Evolutionary conservation across 2,329 filamentous ascomycete species (phyloP), one percentile per base, ranked within the genome.

Genomic region (Fusarium sp.): DNA sequence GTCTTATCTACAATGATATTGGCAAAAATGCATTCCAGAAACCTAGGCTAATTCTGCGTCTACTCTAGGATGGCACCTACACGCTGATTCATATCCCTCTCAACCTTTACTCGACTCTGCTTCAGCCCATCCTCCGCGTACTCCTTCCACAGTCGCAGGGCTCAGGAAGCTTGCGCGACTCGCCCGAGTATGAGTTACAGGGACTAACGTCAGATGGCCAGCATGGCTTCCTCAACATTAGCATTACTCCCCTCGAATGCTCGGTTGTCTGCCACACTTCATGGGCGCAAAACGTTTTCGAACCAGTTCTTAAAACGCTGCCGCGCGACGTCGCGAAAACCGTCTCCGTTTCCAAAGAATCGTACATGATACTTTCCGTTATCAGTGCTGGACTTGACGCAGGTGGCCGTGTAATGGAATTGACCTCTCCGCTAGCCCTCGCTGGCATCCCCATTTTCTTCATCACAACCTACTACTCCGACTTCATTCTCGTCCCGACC

Each of bases 371-470:
- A 34, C 93, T 98, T 78, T 94, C 94, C 67, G 93, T 99, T 63
- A 93, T 94, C 66, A 94, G 93, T 67, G 92, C 94, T 72, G 94
- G 94, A 9, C 90, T 97, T 73, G 94, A 98, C 77, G 94, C 95
- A 11, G 94, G 94, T 8, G 94, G 94, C 73, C 89, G 94, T 57
- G 95, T 99, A 8, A 88, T 98, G 73, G 95, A 98, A 76, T 81
- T 99, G 65, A 98, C 94, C 9, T 94, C 91, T 54, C 96, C 95
- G 7, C 85, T 98, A 33, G 95, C 96, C 28, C 86, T 98, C 77
- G 95, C 95, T 50, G 93, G 94, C 73, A 96, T 98, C 53, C 93
- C 95, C 54, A 97, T 99, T 76, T 98, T 98, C 84, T 98, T 98
- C 86, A 97, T 98, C 78, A 98, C 95, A 5, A 98, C 94, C 33